Conservation (phyloP, 2,329 filamentous ascomycete species). For the Dryadomyces quercus-mongolicae region DNA sequence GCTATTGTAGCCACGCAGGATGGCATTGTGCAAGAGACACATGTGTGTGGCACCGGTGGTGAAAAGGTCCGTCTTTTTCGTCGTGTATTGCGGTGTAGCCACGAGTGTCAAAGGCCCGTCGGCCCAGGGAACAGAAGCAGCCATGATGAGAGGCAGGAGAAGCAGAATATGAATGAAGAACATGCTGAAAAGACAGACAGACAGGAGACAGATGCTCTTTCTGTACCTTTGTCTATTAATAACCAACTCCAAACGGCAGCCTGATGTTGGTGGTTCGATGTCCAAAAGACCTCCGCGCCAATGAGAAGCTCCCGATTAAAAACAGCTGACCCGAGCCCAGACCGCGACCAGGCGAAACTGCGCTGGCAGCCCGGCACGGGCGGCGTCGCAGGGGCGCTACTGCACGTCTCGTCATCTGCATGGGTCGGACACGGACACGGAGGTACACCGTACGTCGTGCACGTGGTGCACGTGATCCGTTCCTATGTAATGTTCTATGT, state of each 20-base stretch:
- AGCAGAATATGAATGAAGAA: neutral
- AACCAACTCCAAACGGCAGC: too few species aligned
- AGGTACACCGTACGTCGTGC: too few species aligned
- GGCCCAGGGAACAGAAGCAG: constrained; percentile 30
- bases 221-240: too few species aligned
- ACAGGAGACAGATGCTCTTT: neutral
- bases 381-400: too few species aligned
- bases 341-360: neutral
- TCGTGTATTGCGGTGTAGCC: constrained; percentile 38
- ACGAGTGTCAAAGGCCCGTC: constrained; percentile 43
- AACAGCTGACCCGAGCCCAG: neutral
- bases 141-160: neutral
- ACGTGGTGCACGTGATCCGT: too few species aligned
- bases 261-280: too few species aligned
- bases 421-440: too few species aligned
- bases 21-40: constrained; percentile 48
- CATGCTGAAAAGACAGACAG: neutral
- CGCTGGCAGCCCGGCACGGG: too few species aligned
- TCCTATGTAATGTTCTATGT: too few species aligned
- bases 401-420: too few species aligned
- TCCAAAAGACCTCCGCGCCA: neutral
- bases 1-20: constrained; percentile 51
- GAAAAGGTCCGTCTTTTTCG: constrained; percentile 45
- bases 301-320: neutral
- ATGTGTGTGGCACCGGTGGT: constrained; percentile 48